These are phyloP conservation scores for Trichoderma parareesei DNA, from an alignment of 495 filamentous ascomycete genomes.

Conservation along the genomic window DNA sequence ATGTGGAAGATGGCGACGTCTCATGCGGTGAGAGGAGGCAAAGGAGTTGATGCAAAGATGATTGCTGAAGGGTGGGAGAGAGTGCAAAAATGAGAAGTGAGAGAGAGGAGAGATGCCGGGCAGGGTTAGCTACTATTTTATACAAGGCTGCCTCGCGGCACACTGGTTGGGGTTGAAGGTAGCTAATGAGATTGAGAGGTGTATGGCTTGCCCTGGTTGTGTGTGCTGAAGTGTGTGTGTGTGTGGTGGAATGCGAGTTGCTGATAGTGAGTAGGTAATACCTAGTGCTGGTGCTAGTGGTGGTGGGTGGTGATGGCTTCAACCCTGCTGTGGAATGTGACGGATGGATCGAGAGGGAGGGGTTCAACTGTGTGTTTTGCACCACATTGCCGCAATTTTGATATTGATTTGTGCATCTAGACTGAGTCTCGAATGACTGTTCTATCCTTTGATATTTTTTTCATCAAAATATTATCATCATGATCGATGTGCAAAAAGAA, in stretches of 20 bases:
- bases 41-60: slow-evolving; percentile 12
- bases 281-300: background rate
- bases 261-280: background rate
- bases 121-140: slow-evolving; percentile 18
- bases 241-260: no score
- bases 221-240: background rate
- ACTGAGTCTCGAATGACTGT: background rate
- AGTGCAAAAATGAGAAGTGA: background rate
- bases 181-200: slow-evolving; percentile 16
- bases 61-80: slow-evolving; percentile 16
- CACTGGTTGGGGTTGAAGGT: slow-evolving; percentile 22
- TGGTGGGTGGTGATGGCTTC: background rate
- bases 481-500: slow-evolving; percentile 14
- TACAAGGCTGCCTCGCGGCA: slow-evolving; percentile 40
- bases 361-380: background rate
- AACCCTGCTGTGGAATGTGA: background rate
- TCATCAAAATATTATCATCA: slow-evolving; percentile 12
- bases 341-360: background rate
- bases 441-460: background rate
- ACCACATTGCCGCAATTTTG: background rate
- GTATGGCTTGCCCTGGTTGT: background rate
- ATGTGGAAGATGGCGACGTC: slow-evolving; percentile 3
- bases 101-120: slow-evolving; percentile 16
- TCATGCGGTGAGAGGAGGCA: background rate
- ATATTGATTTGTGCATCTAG: slow-evolving; percentile 13